These are phyloP conservation scores for Verticillium nubilum DNA, from an alignment of 2,329 filamentous ascomycete species.

Conservation along the genomic window DNA sequence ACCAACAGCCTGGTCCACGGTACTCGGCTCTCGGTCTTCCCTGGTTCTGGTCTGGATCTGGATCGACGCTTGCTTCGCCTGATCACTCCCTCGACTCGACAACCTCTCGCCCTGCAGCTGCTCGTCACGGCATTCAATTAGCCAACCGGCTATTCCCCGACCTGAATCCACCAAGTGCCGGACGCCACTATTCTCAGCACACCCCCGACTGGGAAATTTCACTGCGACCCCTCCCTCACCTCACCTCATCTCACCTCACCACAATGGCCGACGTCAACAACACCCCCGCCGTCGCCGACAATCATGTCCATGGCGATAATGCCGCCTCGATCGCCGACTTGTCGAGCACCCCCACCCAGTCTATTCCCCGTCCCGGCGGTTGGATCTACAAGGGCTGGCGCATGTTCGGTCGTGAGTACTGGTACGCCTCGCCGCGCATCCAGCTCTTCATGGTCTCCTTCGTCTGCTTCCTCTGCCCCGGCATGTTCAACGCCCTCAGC, in stretches of 20 bases:
- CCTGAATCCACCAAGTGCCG: not conserved
- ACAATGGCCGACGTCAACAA: constrained; percentile 9
- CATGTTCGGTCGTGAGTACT: constrained; percentile 49
- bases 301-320: not conserved
- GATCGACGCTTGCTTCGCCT: not conserved
- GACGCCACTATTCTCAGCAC: not conserved
- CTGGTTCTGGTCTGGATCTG: not conserved
- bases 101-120: not conserved
- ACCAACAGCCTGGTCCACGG: not conserved
- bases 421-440: constrained; percentile 68
- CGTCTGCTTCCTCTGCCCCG: constrained; percentile 58
- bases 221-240: no score
- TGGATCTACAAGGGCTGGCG: constrained; percentile 65
- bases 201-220: not conserved
- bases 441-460: constrained; percentile 64
- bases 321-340: constrained; percentile 11
- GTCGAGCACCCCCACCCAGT: not conserved
- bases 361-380: constrained; percentile 31
- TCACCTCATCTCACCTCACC: no score
- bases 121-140: not conserved
- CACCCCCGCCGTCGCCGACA: not conserved
- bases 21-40: not conserved
- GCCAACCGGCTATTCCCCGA: not conserved
- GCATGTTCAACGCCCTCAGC: constrained; percentile 65
- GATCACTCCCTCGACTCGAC: not conserved